Conservation (phyloP, 805 yeast genomes). For the Saccharomycopsis guyanensis region DNA sequence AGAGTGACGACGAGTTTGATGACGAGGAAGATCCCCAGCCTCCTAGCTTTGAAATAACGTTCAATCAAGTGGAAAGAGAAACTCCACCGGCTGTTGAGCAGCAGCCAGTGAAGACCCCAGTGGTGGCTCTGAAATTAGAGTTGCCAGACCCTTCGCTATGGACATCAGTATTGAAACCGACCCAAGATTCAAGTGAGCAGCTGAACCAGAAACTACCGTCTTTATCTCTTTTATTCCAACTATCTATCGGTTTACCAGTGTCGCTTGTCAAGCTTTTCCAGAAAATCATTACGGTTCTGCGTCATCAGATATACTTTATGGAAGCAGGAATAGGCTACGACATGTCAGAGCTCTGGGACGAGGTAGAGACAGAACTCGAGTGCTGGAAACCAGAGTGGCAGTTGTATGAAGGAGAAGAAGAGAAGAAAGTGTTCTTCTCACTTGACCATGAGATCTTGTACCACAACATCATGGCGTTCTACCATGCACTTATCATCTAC, state of each 20-base stretch:
- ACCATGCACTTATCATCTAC: slow-evolving; percentile 36
- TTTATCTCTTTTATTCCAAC: slow-evolving; percentile 41
- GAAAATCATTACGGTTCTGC: slow-evolving; percentile 33
- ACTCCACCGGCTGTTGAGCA: not conserved
- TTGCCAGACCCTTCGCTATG: not conserved
- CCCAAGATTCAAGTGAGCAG: slow-evolving; percentile 26
- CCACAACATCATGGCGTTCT: slow-evolving; percentile 40
- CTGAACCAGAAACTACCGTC: too few relatives aligned
- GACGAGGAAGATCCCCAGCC: slow-evolving; percentile 18
- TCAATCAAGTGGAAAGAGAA: not conserved
- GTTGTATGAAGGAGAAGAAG: slow-evolving; percentile 20
- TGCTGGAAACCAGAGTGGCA: slow-evolving; percentile 40
- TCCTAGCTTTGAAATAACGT: slow-evolving; percentile 9
- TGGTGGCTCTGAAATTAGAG: not conserved
- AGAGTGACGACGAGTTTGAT: slow-evolving; percentile 8
- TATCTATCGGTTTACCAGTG: slow-evolving; percentile 39
- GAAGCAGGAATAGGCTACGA: slow-evolving; percentile 21
- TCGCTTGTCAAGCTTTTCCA: slow-evolving; percentile 36
- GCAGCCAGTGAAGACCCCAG: not conserved
- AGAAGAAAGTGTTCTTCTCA: slow-evolving; percentile 28
- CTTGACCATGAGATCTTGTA: slow-evolving; percentile 40
- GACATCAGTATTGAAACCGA: not conserved
- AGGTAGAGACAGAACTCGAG: slow-evolving; percentile 24
- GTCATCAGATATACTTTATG: slow-evolving; percentile 32
- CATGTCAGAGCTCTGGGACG: not conserved